Evolutionary conservation across 345 rosid species (phyloP).

Genomic region (Murraya paniculata): DNA sequence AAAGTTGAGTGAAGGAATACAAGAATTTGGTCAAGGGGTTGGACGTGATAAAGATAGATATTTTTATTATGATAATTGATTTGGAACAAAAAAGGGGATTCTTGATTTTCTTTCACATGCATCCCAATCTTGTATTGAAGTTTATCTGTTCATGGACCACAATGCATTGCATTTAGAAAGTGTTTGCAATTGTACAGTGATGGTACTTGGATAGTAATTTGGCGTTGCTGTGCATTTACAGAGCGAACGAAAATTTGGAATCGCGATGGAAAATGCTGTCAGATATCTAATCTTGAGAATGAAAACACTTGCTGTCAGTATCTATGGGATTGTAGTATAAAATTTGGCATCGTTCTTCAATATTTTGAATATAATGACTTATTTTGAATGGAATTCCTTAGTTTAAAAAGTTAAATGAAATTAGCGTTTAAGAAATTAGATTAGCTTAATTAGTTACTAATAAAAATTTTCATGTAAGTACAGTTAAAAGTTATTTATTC

Average conservation of each 20-base stretch:
- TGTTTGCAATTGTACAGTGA: too few relatives aligned
- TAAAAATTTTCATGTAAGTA: fast-evolving
- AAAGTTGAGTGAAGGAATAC: too few relatives aligned
- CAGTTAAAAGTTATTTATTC: too few relatives aligned
- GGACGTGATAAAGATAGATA: not conserved
- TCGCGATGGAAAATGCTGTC: slow-evolving; percentile 43
- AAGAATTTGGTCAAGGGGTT: too few relatives aligned
- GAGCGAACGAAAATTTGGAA: slow-evolving; percentile 40
- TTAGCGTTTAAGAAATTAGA: too few relatives aligned
- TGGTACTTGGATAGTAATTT: slow-evolving; percentile 15
- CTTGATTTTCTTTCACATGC: not conserved
- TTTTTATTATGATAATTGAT: not conserved
- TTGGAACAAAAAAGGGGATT: not conserved
- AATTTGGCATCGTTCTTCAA: too few relatives aligned
- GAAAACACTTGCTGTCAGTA: slow-evolving; percentile 30
- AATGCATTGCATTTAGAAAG: not conserved
- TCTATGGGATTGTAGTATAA: slow-evolving; percentile 4
- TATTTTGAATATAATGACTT: too few relatives aligned
- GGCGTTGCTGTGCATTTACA: slow-evolving; percentile 31
- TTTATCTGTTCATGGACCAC: not conserved
- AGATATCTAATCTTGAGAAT: slow-evolving; percentile 38
- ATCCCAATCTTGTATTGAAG: not conserved
- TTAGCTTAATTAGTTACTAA: too few relatives aligned
- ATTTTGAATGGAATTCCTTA: too few relatives aligned
- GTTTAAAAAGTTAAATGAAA: too few relatives aligned